Evolutionary conservation across 208 protist genomes (phyloP).

Genomic region (Sergeia podlipaevii): DNA sequence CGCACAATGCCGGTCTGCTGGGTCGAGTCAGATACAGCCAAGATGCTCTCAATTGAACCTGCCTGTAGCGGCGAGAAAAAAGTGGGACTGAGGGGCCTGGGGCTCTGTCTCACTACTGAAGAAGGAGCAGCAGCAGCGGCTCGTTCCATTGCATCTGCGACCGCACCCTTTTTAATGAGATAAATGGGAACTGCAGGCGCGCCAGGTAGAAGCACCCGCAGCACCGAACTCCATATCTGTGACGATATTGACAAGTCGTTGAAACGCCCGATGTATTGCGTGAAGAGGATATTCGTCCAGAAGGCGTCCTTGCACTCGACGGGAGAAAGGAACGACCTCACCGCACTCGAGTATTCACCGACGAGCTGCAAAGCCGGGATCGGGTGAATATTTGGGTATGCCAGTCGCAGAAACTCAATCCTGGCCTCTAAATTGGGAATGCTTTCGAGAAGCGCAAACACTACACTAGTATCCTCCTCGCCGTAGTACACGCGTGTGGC

Average conservation of each 20-base stretch:
- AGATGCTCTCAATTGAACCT: too few relatives aligned
- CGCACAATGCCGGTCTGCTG: not conserved
- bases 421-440: conserved; percentile 28
- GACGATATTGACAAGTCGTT: conserved; percentile 34
- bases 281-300: conserved; percentile 77
- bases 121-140: not conserved
- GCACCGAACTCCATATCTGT: conserved; percentile 54
- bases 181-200: conserved; percentile 71
- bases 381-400: conserved; percentile 76
- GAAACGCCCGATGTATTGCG: conserved; percentile 51
- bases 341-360: conserved; percentile 41
- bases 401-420: conserved; percentile 46
- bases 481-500: conserved; percentile 67
- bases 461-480: conserved; percentile 42
- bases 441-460: conserved; percentile 43
- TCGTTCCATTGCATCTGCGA: too few relatives aligned
- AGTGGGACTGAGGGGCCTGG: too few relatives aligned
- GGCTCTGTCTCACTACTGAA: too few relatives aligned
- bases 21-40: too few relatives aligned
- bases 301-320: conserved; percentile 66
- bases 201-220: conserved; percentile 58
- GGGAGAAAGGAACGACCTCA: conserved; percentile 33
- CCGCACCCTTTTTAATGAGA: conserved; percentile 36
- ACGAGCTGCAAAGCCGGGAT: conserved; percentile 60
- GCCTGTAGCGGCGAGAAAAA: too few relatives aligned